Evolutionary conservation across 176 grass and related monocot species (phyloP).

Genomic region (Phoenix dactylifera): DNA sequence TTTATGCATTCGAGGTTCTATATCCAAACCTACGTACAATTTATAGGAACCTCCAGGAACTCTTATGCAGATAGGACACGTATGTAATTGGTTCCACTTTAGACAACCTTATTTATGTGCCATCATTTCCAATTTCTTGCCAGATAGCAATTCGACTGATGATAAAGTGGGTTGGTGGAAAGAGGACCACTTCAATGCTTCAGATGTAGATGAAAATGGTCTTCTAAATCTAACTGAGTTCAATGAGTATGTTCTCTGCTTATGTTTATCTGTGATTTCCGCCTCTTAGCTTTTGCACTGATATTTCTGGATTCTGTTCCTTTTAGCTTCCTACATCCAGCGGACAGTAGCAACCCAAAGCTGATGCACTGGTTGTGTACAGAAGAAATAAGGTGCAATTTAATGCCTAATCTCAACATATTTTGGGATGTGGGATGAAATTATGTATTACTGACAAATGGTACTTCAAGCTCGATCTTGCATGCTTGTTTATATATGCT

Average conservation of each 20-base stretch:
- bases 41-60: too few species aligned
- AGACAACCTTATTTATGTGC: too few species aligned
- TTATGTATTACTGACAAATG: too few species aligned
- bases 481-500: too few species aligned
- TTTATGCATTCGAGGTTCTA: too few species aligned
- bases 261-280: conserved; percentile 8
- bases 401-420: neutral
- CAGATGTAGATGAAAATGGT: conserved; percentile 59
- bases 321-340: conserved; percentile 81
- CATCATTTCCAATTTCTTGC: conserved; percentile 8
- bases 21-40: too few species aligned
- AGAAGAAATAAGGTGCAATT: conserved; percentile 81
- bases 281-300: conserved; percentile 19
- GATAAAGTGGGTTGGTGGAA: conserved; percentile 88
- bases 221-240: conserved; percentile 84
- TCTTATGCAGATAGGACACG: too few species aligned
- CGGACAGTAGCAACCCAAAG: conserved; percentile 68
- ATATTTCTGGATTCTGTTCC: conserved; percentile 21
- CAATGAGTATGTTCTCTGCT: conserved; percentile 57
- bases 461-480: too few species aligned
- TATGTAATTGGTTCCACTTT: too few species aligned
- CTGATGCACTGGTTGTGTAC: conserved; percentile 76
- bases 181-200: conserved; percentile 71
- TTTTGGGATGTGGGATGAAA: too few species aligned
- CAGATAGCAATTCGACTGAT: conserved; percentile 73